Evolutionary conservation across 352 stramenopile species (phyloP).

Genomic region (Phytophthora idaei): DNA sequence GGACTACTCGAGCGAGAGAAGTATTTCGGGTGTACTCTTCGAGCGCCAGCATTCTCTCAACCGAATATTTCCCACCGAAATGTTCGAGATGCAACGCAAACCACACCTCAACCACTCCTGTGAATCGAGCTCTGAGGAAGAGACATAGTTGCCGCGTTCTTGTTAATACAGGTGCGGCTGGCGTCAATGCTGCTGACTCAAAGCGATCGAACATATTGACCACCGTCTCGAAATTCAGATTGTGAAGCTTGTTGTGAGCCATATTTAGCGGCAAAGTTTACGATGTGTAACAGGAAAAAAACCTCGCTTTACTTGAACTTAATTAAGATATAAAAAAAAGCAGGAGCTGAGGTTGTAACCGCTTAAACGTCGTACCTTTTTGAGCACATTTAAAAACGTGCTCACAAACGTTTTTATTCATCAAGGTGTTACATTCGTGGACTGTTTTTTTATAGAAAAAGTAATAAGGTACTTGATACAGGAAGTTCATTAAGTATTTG

Average conservation of each 20-base stretch:
- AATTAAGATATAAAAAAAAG: no score
- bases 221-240: not conserved
- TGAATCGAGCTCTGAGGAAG: not conserved
- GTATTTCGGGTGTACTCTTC: conserved; percentile 29
- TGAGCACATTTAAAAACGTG: no score
- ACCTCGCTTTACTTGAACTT: no score
- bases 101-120: conserved; percentile 2
- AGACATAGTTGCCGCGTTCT: not conserved
- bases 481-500: no score
- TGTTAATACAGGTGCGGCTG: not conserved
- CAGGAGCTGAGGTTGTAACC: no score
- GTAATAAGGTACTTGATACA: no score
- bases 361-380: no score
- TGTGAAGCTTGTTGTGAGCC: not conserved
- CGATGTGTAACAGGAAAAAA: no score
- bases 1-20: conserved; percentile 12
- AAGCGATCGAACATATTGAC: not conserved
- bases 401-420: no score
- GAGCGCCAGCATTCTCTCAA: conserved; percentile 30
- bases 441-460: no score
- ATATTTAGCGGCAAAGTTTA: not conserved
- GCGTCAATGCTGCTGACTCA: not conserved
- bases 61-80: conserved; percentile 30
- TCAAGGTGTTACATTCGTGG: no score
- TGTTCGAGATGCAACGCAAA: conserved; percentile 18